A percentile compares a stretch with the other conserved stretches of the same genome.
Conservation (phyloP, 345 rosid genomes). For the Triadica sebifera region DNA sequence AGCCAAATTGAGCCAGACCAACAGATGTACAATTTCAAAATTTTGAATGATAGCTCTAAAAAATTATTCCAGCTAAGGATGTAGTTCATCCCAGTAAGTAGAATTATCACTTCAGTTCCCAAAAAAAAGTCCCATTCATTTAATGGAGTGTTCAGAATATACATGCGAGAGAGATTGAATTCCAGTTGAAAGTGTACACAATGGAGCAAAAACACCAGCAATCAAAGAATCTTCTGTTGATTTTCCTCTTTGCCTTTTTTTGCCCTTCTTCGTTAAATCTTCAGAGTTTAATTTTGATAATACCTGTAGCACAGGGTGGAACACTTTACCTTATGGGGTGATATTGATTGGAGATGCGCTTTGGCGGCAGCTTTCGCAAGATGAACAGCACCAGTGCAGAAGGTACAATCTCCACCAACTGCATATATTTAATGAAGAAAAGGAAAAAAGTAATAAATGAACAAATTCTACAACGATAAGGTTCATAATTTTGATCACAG, state of each 20-base stretch:
- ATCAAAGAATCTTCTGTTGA: background rate
- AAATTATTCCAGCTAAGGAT: background rate
- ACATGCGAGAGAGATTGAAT: background rate
- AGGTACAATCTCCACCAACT: conserved; percentile 78
- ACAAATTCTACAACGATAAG: no score
- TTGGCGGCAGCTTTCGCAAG: conserved; percentile 77
- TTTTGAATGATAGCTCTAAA: background rate
- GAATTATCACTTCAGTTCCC: background rate
- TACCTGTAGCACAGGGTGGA: background rate
- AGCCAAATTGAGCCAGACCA: background rate
- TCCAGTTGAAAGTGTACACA: background rate
- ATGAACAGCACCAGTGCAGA: conserved; percentile 70
- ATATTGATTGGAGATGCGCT: conserved; percentile 63
- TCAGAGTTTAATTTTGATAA: background rate
- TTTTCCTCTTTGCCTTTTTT: background rate
- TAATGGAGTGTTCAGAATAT: background rate
- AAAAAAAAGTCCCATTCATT: background rate
- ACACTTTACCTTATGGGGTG: conserved; percentile 53
- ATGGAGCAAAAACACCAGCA: background rate
- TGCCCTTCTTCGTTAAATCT: background rate
- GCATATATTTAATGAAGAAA: conserved; percentile 3
- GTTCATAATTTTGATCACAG: no score
- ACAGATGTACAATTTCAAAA: no score
- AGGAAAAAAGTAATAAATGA: background rate
- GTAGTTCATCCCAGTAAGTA: background rate